Conservation (phyloP, 768 basidiomycete genomes). For the Chalciporus chontae region DNA sequence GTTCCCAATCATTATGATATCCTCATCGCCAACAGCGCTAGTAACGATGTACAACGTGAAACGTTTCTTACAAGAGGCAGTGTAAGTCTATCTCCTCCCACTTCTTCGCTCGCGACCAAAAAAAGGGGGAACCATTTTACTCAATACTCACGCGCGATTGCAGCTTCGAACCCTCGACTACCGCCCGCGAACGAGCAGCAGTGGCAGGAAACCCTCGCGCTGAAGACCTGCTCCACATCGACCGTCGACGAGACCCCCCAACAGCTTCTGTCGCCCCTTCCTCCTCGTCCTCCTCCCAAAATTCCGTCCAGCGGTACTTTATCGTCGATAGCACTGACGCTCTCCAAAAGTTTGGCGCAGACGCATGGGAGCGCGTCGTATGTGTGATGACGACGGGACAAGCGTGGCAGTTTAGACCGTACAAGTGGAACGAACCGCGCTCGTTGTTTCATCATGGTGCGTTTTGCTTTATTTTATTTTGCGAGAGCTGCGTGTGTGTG, state of each 20-base stretch:
- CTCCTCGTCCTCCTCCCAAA: slow-evolving; percentile 12
- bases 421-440: slow-evolving; percentile 95
- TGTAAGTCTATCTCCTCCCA: slow-evolving; percentile 40
- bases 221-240: slow-evolving; percentile 86
- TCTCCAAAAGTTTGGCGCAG: slow-evolving; percentile 84
- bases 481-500: background rate
- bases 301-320: slow-evolving; percentile 63
- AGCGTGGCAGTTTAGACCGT: slow-evolving; percentile 95
- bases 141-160: background rate
- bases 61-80: slow-evolving; percentile 85
- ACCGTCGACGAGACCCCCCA: slow-evolving; percentile 66
- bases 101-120: too few relatives aligned
- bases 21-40: slow-evolving; percentile 87
- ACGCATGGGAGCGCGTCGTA: slow-evolving; percentile 95
- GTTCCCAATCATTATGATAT: slow-evolving; percentile 96
- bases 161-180: slow-evolving; percentile 74
- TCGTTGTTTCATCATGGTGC: slow-evolving; percentile 91
- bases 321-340: slow-evolving; percentile 94
- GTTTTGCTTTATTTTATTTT: too few relatives aligned
- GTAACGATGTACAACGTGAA: slow-evolving; percentile 99
- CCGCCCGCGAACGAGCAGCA: slow-evolving; percentile 64
- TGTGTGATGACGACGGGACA: slow-evolving; percentile 99
- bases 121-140: too few relatives aligned
- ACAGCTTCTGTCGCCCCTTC: slow-evolving; percentile 20
- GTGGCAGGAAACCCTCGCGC: slow-evolving; percentile 69